Percentiles rank a stretch among this genome's conserved stretches.
phyloP scores from a whole-genome alignment of 2,329 filamentous ascomycete species.

The Keithomyces neogunnii region DNA sequence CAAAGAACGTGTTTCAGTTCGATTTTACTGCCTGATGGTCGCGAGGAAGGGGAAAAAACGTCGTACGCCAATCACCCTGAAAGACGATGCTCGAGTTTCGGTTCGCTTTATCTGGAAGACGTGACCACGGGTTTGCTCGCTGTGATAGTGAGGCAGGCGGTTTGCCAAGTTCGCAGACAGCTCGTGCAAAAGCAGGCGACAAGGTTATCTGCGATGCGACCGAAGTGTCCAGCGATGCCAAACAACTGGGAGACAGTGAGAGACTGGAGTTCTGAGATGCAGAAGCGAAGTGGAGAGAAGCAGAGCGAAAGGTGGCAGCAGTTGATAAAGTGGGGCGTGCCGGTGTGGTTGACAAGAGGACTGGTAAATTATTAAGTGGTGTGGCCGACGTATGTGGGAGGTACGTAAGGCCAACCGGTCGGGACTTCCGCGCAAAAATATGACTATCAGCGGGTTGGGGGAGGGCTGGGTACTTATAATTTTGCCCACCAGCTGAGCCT shows the following conservation, averaged over 20 bases:
- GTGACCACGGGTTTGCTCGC: slow-evolving; percentile 6
- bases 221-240: slow-evolving; percentile 13
- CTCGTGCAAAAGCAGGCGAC: slow-evolving; percentile 5
- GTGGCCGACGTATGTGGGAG: slow-evolving; percentile 38
- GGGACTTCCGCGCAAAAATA: slow-evolving; percentile 46
- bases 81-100: slow-evolving; percentile 7
- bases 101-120: slow-evolving; percentile 8
- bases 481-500: slow-evolving; percentile 31
- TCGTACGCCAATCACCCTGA: slow-evolving; percentile 16
- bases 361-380: slow-evolving; percentile 25
- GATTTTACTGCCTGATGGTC: slow-evolving; percentile 19
- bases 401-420: slow-evolving; percentile 46
- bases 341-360: slow-evolving; percentile 14
- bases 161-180: slow-evolving; percentile 5
- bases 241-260: slow-evolving; percentile 11
- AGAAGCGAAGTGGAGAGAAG: slow-evolving; percentile 12
- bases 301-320: slow-evolving; percentile 5
- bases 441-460: slow-evolving; percentile 43
- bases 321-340: slow-evolving; percentile 21
- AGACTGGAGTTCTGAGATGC: slow-evolving; percentile 4
- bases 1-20: slow-evolving; percentile 37
- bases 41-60: slow-evolving; percentile 6
- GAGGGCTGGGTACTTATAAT: slow-evolving; percentile 49
- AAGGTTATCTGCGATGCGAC: slow-evolving; percentile 8
- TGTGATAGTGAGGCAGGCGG: slow-evolving; percentile 3